Percentiles rank a stretch among this genome's conserved stretches.
These are phyloP conservation scores for Cladosporium sp. DNA, from an alignment of 2,329 filamentous ascomycete genomes.

Conservation along the genomic window DNA sequence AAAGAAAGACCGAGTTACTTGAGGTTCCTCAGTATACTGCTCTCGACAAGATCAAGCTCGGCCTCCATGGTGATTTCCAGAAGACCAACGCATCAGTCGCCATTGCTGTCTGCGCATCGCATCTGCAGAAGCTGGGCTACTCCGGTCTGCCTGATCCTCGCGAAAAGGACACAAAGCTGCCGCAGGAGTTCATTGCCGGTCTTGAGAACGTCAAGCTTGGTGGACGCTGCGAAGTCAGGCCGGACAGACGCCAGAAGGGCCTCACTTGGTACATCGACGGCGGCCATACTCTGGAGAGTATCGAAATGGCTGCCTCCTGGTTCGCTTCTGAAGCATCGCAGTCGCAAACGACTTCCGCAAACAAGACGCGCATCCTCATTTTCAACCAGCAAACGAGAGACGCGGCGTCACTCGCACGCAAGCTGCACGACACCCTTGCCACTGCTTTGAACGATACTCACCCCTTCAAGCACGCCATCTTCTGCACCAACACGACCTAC, in stretches of 20 bases:
- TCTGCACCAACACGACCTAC: constrained; percentile 74
- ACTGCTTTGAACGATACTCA: constrained; percentile 34
- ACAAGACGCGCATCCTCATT: constrained; percentile 57
- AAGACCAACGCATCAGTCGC: constrained; percentile 60
- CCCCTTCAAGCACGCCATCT: constrained; percentile 69
- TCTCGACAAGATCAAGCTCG: constrained; percentile 48
- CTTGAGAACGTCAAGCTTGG: constrained; percentile 64
- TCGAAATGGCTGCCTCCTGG: constrained; percentile 73
- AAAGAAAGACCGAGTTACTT: constrained; percentile 45
- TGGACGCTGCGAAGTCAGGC: constrained; percentile 71
- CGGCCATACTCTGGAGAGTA: constrained; percentile 81
- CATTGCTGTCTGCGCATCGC: constrained; percentile 55
- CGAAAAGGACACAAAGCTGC: constrained; percentile 44
- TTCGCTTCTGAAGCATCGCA: constrained; percentile 47
- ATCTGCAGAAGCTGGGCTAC: constrained; percentile 47
- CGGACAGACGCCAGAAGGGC: constrained; percentile 43
- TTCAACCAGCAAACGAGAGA: constrained; percentile 94
- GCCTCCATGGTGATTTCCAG: constrained; percentile 60
- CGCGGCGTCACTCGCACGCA: constrained; percentile 60
- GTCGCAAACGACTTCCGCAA: constrained; percentile 31
- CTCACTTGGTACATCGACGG: constrained; percentile 81
- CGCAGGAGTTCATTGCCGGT: constrained; percentile 60
- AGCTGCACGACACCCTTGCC: constrained; percentile 56
- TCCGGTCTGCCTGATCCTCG: constrained; percentile 38
- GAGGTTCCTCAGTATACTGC: constrained; percentile 48